A percentile compares a stretch with the other conserved stretches of the same genome.
These are phyloP conservation scores for Ballota nigra DNA, from an alignment of 257 asterid genomes.

Conservation along the genomic window DNA sequence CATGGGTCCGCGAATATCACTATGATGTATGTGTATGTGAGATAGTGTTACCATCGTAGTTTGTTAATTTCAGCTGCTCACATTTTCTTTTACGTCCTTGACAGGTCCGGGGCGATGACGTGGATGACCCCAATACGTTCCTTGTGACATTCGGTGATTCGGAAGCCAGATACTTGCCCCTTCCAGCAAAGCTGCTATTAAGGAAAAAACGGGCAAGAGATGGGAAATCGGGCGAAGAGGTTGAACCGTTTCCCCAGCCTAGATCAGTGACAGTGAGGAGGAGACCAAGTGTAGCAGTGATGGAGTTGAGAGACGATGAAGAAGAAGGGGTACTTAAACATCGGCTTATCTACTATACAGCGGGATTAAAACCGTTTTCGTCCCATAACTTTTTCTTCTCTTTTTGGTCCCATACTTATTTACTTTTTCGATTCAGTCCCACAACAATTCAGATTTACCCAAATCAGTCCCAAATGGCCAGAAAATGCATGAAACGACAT, in stretches of 20 bases:
- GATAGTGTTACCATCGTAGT: background rate
- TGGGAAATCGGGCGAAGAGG: slow-evolving; percentile 71
- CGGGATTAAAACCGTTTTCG: too few relatives aligned
- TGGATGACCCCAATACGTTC: slow-evolving; percentile 77
- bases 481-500: too few relatives aligned
- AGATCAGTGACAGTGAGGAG: slow-evolving; percentile 63
- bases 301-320: slow-evolving; percentile 64
- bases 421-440: too few relatives aligned
- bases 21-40: slow-evolving; percentile 67
- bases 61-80: slow-evolving; percentile 12
- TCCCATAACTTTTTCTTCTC: too few relatives aligned
- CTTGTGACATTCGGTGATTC: slow-evolving; percentile 67
- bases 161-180: slow-evolving; percentile 70
- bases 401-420: too few relatives aligned
- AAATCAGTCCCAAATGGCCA: too few relatives aligned
- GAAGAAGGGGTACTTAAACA: slow-evolving; percentile 42
- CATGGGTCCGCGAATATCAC: slow-evolving; percentile 95
- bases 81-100: slow-evolving; percentile 6
- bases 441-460: too few relatives aligned
- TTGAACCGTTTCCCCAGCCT: slow-evolving; percentile 79
- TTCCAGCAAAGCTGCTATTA: slow-evolving; percentile 41
- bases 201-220: slow-evolving; percentile 87
- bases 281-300: slow-evolving; percentile 51
- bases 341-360: too few relatives aligned
- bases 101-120: slow-evolving; percentile 84